Base-by-base conservation (phyloP, 2,329 filamentous ascomycete species). In the Clonostachys chloroleuca region DNA sequence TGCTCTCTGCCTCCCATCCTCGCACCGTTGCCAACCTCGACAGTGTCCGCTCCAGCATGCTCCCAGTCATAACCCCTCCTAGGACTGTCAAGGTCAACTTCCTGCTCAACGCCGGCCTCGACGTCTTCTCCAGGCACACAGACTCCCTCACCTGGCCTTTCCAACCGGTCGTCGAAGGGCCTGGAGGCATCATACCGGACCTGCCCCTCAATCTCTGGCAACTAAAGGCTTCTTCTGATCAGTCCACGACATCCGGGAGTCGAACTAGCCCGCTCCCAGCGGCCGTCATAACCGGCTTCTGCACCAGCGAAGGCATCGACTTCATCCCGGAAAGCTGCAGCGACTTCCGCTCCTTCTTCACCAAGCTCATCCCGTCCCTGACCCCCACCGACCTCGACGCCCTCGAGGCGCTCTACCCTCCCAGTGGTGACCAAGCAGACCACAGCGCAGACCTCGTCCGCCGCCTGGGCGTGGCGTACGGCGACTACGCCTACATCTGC, bases 211-310 rank as follows among this genome's bases (percentile, higher is more conserved):
- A 73, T n/a, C 72, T 75, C n/a, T 86, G 81, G 81, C 60, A 69
- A 24, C 65, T 73, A 1, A 69, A 30, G 24, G 9, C 24, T 30
- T 24, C 24, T 24, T 24, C 24, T 8, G 24, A 24, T 8, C 24
- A 24, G 20, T 20, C 20, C 6, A 20, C 20, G 20, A 20, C 20
- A 8, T 84, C 8, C 80, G 83, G 46, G 42, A 46, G 34, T 40
- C 40, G 35, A 18, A 35, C 42, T n/a, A 37, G 34, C 33, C 24
- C 24, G 24, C 24, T 30, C 24, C 24, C 24, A 30, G 14, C 54
- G 4, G 48, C 57, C 8, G 74, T 89, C 43, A 65, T 90, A 43
- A 87, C 84, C 0, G 86, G 86, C 8, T 89, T 83, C 68, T 84
- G 83, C 62, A 78, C 80, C 37, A 83, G 89, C 56, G 86, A 90